A percentile compares a stretch with the other conserved stretches of the same genome.
Conservation (phyloP, 441 rosid genomes). For the Hypseocharis bilobata region DNA sequence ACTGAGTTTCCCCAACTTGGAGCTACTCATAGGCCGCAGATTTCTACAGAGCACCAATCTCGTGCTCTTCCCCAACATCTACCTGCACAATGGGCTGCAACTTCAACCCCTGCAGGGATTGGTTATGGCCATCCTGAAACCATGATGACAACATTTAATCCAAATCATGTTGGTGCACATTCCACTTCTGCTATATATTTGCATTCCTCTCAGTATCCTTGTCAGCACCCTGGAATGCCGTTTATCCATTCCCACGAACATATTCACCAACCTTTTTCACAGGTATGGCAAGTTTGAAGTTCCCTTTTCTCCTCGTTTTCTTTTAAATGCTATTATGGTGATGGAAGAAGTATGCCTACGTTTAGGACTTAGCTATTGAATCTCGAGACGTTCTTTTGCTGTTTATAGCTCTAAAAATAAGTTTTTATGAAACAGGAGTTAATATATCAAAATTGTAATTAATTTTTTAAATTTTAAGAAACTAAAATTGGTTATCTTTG, state of each 20-base stretch:
- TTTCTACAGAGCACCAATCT: slow-evolving; percentile 53
- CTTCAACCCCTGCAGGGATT: slow-evolving; percentile 46
- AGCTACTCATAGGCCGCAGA: slow-evolving; percentile 47
- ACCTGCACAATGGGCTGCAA: slow-evolving; percentile 45
- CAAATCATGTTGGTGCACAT: slow-evolving; percentile 46
- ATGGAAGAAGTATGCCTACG: not conserved
- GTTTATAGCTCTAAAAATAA: no score
- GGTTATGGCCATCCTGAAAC: slow-evolving; percentile 74
- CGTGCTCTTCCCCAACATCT: slow-evolving; percentile 47
- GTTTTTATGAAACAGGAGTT: no score
- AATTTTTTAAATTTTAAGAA: no score
- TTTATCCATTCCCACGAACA: slow-evolving; percentile 51
- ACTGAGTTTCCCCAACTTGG: slow-evolving; percentile 82
- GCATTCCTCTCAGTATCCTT: slow-evolving; percentile 62
- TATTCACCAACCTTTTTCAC: slow-evolving; percentile 51
- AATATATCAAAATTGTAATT: no score
- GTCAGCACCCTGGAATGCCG: slow-evolving; percentile 66
- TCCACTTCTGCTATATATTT: slow-evolving; percentile 44
- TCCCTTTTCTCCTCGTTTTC: slow-evolving; percentile 10
- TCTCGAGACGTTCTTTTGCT: no score
- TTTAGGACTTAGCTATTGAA: not conserved
- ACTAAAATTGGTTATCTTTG: no score
- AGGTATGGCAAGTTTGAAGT: slow-evolving; percentile 36
- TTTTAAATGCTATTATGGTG: not conserved
- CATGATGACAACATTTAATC: slow-evolving; percentile 52